phyloP scores from a whole-genome alignment of 768 basidiomycete species.

The Phanerochaete sordida region DNA sequence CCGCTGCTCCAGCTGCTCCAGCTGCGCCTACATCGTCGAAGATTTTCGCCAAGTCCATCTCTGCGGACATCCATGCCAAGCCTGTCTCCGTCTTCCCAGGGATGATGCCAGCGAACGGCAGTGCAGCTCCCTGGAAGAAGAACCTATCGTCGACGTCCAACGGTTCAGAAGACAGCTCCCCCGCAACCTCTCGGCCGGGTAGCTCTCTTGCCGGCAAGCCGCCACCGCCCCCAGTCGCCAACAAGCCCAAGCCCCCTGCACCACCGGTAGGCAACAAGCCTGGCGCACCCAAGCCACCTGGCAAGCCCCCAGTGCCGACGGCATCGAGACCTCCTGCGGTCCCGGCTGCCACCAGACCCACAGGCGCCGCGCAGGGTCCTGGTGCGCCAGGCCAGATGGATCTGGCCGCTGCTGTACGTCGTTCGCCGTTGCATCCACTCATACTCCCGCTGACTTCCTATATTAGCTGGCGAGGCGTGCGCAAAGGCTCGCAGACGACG shows the following conservation, averaged over 20 bases:
- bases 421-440: neutral
- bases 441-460: neutral
- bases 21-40: conserved; percentile 31
- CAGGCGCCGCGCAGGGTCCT: conserved; percentile 36
- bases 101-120: conserved; percentile 64
- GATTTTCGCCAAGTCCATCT: conserved; percentile 34
- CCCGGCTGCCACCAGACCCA: conserved; percentile 34
- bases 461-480: conserved; percentile 75
- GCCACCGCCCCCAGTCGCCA: conserved; percentile 53
- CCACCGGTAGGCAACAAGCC: conserved; percentile 58
- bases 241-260: conserved; percentile 62
- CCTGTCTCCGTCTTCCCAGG: conserved; percentile 83
- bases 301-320: conserved; percentile 61
- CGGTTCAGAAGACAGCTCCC: conserved; percentile 33
- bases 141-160: conserved; percentile 28
- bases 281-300: conserved; percentile 31
- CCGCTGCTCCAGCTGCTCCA: conserved; percentile 26
- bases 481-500: conserved; percentile 53
- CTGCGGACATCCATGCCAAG: conserved; percentile 63
- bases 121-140: conserved; percentile 75
- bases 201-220: conserved; percentile 48
- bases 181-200: conserved; percentile 46
- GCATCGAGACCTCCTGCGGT: conserved; percentile 48
- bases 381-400: conserved; percentile 66
- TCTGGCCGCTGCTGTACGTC: conserved; percentile 77